phyloP scores from a whole-genome alignment of 805 yeast species.

The Monosporozyma yasuniensis region DNA sequence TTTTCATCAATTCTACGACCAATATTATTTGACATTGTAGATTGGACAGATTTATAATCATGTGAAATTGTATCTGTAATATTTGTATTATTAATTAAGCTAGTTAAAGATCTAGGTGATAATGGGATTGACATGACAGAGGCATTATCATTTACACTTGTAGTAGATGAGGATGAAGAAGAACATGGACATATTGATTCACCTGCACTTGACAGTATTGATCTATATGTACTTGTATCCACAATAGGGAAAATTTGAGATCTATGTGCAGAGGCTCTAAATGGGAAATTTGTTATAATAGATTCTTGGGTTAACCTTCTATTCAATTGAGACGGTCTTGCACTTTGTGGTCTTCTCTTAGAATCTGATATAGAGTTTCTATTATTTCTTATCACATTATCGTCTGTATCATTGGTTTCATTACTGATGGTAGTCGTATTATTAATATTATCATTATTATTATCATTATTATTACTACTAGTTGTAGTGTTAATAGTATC shows the following conservation, averaged over 20 bases:
- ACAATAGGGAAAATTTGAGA: conserved; percentile 4
- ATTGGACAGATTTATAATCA: background rate
- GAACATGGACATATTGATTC: background rate
- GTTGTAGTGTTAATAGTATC: background rate
- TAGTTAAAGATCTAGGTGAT: background rate
- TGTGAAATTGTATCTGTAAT: background rate
- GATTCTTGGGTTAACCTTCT: conserved; percentile 2
- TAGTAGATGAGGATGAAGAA: background rate
- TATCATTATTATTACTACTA: background rate
- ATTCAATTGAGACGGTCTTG: background rate
- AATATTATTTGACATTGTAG: conserved; percentile 25
- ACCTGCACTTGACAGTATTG: background rate
- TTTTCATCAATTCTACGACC: conserved; percentile 87
- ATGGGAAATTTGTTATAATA: conserved; percentile 1
- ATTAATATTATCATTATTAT: background rate
- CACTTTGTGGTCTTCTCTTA: background rate
- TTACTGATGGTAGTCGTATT: background rate
- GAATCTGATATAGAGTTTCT: background rate
- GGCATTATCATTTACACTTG: background rate
- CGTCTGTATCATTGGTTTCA: background rate
- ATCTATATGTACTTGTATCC: background rate
- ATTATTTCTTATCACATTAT: background rate
- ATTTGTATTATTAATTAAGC: background rate
- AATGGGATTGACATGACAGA: background rate
- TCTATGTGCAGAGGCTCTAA: conserved; percentile 1